Conservation (phyloP, 139 green algal genomes). For the Micractinium conductrix region DNA sequence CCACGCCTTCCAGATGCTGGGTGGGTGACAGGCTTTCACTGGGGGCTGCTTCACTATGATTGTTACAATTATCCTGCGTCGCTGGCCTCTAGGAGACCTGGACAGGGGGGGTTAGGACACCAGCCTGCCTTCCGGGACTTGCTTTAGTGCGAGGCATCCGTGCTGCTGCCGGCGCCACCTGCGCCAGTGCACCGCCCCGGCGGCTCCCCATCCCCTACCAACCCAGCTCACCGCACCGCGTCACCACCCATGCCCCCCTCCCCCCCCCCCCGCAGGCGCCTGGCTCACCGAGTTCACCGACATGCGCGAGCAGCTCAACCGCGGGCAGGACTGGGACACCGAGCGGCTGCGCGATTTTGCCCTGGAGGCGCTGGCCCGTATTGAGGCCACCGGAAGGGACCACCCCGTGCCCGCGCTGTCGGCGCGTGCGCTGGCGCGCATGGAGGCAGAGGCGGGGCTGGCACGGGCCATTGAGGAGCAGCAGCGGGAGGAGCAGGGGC, state of each 20-base stretch:
- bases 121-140: no score
- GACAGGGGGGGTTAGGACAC: no score
- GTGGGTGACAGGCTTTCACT: no score
- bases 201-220: no score
- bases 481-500: conserved; percentile 64
- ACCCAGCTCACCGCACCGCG: no score
- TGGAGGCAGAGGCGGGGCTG: conserved; percentile 54
- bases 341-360: conserved; percentile 49
- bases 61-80: no score
- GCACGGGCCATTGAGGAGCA: conserved; percentile 73
- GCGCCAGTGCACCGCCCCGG: no score
- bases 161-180: no score
- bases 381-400: conserved; percentile 55
- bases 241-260: no score
- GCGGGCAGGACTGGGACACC: background rate
- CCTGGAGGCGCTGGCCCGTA: conserved; percentile 55
- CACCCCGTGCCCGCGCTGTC: conserved; percentile 62
- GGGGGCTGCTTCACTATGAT: no score
- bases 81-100: no score
- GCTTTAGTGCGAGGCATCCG: no score
- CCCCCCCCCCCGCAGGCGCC: conserved; percentile 12
- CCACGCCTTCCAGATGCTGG: conserved; percentile 77
- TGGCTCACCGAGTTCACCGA: conserved; percentile 93
- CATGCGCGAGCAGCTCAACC: conserved; percentile 80
- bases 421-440: conserved; percentile 31